Base-by-base conservation (phyloP, 2,329 filamentous ascomycete species). In the Botrytis tulipae region DNA sequence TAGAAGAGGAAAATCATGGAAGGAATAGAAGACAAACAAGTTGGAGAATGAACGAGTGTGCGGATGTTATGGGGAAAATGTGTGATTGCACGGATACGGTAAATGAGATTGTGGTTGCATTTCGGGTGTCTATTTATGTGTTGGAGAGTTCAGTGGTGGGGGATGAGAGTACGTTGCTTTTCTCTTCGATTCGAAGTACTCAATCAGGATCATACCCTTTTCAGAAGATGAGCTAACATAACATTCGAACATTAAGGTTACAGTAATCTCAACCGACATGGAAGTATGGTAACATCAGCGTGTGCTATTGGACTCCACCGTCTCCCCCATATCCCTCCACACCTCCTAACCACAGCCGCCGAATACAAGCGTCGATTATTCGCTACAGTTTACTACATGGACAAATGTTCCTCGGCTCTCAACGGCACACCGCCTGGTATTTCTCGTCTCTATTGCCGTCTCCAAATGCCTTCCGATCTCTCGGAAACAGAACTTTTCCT, bases 11-110 rank as follows among this genome's bases (percentile, higher is more conserved):
- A 46, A 78, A 78, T 57, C 29, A 75, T 63, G 77, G 75, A 3
- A 72, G 75, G 37, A 77, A 80, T 62, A 76, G 79, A 67, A 78
- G 75, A 74, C 75, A 79, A 61, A 77, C 76, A 10, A 74, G 76
- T 42, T 79, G 77, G 78, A 77, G 79, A 68, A 80, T 80, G 80
- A 78, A 78, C 61, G 78, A 80, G 48, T 80, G 79, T 73, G 78
- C 78, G 5, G 76, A 78, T 66, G 72, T 78, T 42, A 80, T 78
- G 63, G 74, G 44, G 37, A 67, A 72, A 57, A 72, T 72, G 70
- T 65, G 60, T 61, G 61, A 67, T 46, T 66, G 18, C 25, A 66
- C 54, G 9, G 68, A 70, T 62, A 48, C 54, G 10, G 54, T 76
- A 1, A 77, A 78, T 74, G 74, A 76, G 57, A 59, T 78, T 57